Evolutionary conservation across 2,329 filamentous ascomycete species (phyloP).

Genomic region (Gnomoniopsis smithogilvyi): DNA sequence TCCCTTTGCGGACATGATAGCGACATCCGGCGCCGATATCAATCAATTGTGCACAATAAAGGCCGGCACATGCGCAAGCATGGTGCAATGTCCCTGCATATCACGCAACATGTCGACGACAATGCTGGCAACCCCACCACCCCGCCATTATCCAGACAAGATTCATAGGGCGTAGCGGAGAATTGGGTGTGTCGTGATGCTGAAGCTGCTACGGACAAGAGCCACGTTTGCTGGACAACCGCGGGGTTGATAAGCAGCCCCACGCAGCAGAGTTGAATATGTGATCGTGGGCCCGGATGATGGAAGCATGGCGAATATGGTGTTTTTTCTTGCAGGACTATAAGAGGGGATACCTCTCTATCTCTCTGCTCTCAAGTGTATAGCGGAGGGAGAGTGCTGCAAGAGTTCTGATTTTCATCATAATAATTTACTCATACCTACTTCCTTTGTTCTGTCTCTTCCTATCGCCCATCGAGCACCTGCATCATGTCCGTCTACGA

Average conservation of each 20-base stretch:
- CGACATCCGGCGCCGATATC: background rate
- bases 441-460: background rate
- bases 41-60: background rate
- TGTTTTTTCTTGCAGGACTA: constrained; percentile 5
- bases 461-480: background rate
- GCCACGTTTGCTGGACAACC: background rate
- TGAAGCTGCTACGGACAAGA: background rate
- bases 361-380: background rate
- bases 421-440: background rate
- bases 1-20: background rate
- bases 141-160: background rate
- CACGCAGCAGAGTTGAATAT: background rate
- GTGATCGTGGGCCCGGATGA: constrained; percentile 1
- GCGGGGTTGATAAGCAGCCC: background rate
- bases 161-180: background rate
- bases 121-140: background rate
- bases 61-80: background rate
- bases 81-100: constrained; percentile 10
- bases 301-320: background rate
- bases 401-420: no score
- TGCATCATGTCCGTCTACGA: constrained; percentile 25
- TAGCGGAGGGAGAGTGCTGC: background rate
- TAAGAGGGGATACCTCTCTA: background rate
- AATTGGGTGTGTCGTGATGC: background rate
- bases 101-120: constrained; percentile 5